A percentile compares a stretch with the other conserved stretches of the same genome.
phyloP scores from a whole-genome alignment of 306 rosid species.

The Castanea crenata region DNA sequence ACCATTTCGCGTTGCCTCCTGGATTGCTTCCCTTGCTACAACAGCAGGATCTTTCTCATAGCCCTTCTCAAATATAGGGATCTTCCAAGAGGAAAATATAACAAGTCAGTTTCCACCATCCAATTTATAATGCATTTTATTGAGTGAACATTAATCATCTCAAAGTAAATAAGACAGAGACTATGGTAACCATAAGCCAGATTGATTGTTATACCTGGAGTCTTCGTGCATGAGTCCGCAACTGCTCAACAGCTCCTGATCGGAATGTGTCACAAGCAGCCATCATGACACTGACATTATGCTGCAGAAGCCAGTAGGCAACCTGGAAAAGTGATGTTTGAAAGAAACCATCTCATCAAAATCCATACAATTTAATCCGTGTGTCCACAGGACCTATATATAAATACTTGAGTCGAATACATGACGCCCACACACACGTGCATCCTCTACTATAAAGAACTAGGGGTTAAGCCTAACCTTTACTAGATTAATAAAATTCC shows the following conservation, averaged over 20 bases:
- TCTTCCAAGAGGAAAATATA: constrained; percentile 40
- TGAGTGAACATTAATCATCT: background rate
- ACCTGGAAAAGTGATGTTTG: constrained; percentile 48
- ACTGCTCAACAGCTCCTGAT: constrained; percentile 99
- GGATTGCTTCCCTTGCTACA: constrained; percentile 99
- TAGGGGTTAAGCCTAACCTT: background rate
- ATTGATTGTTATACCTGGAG: constrained; percentile 65
- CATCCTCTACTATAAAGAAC: constrained; percentile 5
- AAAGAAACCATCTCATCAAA: constrained; percentile 22
- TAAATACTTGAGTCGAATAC: background rate
- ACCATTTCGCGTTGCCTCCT: constrained; percentile 83
- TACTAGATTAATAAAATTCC: background rate
- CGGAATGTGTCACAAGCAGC: constrained; percentile 99
- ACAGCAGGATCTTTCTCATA: constrained; percentile 98
- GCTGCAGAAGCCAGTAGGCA: constrained; percentile 98
- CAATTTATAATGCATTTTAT: background rate
- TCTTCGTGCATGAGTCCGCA: constrained; percentile 97
- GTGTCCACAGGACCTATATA: background rate
- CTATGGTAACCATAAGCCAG: constrained; percentile 5
- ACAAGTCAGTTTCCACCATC: background rate
- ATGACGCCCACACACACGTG: background rate
- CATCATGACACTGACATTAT: constrained; percentile 84
- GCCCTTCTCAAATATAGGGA: constrained; percentile 96
- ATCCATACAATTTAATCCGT: background rate
- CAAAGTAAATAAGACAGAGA: background rate